Evolutionary conservation across 2,329 filamentous ascomycete genomes (phyloP), one percentile per base, ranked within the genome.

Genomic region (Curvularia lunata): DNA sequence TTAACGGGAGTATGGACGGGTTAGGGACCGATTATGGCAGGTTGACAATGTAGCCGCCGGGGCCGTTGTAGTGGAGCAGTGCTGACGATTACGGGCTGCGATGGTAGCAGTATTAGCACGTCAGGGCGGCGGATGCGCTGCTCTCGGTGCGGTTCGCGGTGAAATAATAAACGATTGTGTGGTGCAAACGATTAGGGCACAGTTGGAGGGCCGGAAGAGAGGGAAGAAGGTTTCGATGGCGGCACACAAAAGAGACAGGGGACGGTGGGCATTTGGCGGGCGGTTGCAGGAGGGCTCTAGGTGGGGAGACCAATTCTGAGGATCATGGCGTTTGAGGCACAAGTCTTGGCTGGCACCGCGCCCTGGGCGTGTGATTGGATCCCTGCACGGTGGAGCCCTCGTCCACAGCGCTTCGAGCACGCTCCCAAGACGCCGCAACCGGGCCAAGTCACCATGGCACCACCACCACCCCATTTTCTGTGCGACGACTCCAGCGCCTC

Each of bases 241-340:
- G 66, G 61, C 55, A 63, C 63, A 63, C 65, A 61, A 65, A 65
- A 61, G 67, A 67, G 52, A 69, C 70, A 70, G 65, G 41, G 70
- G 68, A 69, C 62, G 63, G 54, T 62, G 65, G 63, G 64, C 64
- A 68, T 69, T 67, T 71, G 72, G 71, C 65, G 66, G 72, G 73
- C 72, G 73, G 72, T 64, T 75, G 72, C 69, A 71, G 67, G 63
- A 68, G 66, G 66, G 67, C 66, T 59, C 25, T 65, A 60, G 71
- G 73, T 75, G 73, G 73, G 70, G 71, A 74, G 67, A 66, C 59
- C 64, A 64, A 71, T 64, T 74, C 73, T 76, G 73, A 75, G 67
- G 69, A 69, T 59, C 70, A 67, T 63, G 69, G 66, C 65, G 74
- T 75, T 69, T 72, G 62, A 74, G 69, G 32, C 62, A 67, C 66